Base-by-base conservation (phyloP, 768 basidiomycete species). In the Nidularia pulvinata region DNA sequence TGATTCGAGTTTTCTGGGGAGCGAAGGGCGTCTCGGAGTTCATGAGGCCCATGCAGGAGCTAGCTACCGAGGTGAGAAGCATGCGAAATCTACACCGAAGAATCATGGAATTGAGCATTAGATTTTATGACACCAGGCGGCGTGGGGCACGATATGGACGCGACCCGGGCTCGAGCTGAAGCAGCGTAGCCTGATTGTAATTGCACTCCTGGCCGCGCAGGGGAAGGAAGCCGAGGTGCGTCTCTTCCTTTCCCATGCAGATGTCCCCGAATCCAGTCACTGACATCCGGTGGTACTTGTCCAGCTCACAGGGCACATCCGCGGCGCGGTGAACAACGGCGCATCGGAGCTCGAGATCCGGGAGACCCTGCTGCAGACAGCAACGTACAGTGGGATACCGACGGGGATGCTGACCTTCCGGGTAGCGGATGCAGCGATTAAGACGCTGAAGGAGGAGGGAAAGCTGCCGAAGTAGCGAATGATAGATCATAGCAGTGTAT, bases 101-200 rank as follows among this genome's bases (percentile, higher is more conserved):
- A 36, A 43, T 6, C 30, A 36, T 9, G 4, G 14, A n/a, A 43
- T n/a, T 9, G 37, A 51, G 22, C 16, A 25, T 42, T 30, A 2
- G 25, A 14, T 30, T n/a, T 48, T 34, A 33, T 46, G 25, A 19
- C 11, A 4, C 30, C 46, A 76, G 74, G 72, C 69, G 11, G 77
- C 70, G 2, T 78, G 76, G 76, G 77, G 77, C 14, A 76, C 73
- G 4, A 76, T 77, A 49, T 78, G 76, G 75, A 74, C 76, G 44
- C 69, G 77, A 46, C 75, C 76, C 33, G 76, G 77, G 7, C 62
- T 79, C 2, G 75, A 79, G 57, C 65, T 69, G 42, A 79, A 77
- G 56, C 76, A 77, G 51, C 69, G 77, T 34, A 79, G 77, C 53
- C 58, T 79, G 51, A 77, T 79, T 49, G 68, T 69, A 50, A 71